Evolutionary conservation across 139 green algal genomes (phyloP), one percentile per base, ranked within the genome.

Genomic region (Tetradesmus obliquus): DNA sequence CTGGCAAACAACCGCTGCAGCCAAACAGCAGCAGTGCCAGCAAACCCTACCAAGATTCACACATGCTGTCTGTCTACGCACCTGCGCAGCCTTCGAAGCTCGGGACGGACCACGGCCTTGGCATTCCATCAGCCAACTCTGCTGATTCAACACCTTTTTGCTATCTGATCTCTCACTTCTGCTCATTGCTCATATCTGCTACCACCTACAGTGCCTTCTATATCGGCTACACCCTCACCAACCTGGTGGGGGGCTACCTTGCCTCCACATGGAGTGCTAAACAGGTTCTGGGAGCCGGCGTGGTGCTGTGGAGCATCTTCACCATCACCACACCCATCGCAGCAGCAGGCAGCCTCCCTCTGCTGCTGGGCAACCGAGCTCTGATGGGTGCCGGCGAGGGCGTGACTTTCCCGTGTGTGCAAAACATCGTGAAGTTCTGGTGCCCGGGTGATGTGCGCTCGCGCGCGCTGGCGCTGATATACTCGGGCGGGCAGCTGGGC

Each of bases 311-410:
- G 97, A 94, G 79, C 19, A 15, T 94, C 3, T 98, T 98, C 95
- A 98, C 97, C 0, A 90, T 97, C 13, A 93, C 95, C 10, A 98
- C 97, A 51, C 97, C 97, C 32, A 95, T 96, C 0, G 96, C 96
- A 0, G 92, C 84, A 6, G 87, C 83, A 53, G 58, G 57, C 0
- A 88, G 82, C 7, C 32, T 94, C 79, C 92, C 94, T 1, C 0
- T 94, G 71, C 91, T 97, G 74, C 74, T 96, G 53, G 19, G 92
- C 2, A 92, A 91, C 66, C 91, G 95, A 0, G 92, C 93, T 0
- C 45, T 94, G 6, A 98, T 98, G 96, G 96, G 96, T 1, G 88
- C 96, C 6, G 96, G 96, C 17, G 97, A 98, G 93, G 97, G 97
- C n/a, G 96, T 98, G 5, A 95, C 96, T 0, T 98, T 97, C 84